Base-by-base conservation (phyloP, 768 basidiomycete genomes). In the Chiua virens region DNA sequence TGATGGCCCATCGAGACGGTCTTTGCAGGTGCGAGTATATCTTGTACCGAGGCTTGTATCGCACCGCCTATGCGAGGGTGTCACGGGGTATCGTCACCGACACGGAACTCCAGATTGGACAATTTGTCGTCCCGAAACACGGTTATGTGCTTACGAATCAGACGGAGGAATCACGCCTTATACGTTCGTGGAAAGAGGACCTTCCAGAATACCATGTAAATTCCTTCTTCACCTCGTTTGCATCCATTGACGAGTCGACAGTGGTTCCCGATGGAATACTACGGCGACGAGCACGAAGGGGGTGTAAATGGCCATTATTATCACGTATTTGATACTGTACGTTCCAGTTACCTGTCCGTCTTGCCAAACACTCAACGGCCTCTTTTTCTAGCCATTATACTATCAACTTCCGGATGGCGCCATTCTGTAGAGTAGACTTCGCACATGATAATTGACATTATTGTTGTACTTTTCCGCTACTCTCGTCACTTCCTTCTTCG, bases 51-150 rank as follows among this genome's bases (percentile, higher is more conserved):
- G 89, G 86, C 2, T 60, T 92, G 22, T 86, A 89, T 63, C 77
- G 88, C 17, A 89, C 87, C 3, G 73, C 85, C n/a, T 95, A 91
- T 63, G 92, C 87, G 0, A 80, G 92, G 17, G 68, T 96, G 17
- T 89, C 91, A 11, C 80, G 90, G 18, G 85, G 89, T 21, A 83
- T 83, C 30, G 87, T 96, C 55, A 93, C 90, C 22, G 93, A 96
- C 61, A 95, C 93, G 1, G 92, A 95, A 62, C 76, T 93, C 45
- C 93, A 93, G 69, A 82, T 95, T 34, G 92, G 85, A 11, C 90
- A 89, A 66, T 95, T 93, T 62, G 77, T 88, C 43, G 64, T 94
- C 4, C 90, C 91, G 0, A 76, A 72, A 41, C 75, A 82, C 48
- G 85, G 81, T 0, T 60, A 66, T 52, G 64, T 65, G 17, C 78